phyloP scores from a whole-genome alignment of 2,329 filamentous ascomycete species.

The Mycosphaerella sp. region DNA sequence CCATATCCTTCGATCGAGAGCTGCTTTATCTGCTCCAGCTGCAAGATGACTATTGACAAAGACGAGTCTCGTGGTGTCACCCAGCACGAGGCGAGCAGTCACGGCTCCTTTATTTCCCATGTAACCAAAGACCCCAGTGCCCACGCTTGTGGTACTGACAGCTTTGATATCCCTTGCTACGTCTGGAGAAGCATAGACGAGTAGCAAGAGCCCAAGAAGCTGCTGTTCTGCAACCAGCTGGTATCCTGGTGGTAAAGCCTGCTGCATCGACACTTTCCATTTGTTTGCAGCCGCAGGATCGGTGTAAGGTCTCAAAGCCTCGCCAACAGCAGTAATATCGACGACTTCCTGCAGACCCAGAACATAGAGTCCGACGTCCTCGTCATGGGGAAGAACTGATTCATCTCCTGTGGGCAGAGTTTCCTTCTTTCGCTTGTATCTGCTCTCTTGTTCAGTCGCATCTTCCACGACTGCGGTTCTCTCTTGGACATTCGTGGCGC shows the following conservation, averaged over 20 bases:
- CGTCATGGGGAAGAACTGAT: slow-evolving; percentile 47
- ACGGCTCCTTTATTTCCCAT: slow-evolving; percentile 96
- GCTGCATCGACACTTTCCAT: slow-evolving; percentile 73
- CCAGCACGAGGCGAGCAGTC: slow-evolving; percentile 71
- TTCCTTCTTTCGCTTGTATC: slow-evolving; percentile 38
- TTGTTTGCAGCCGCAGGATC: slow-evolving; percentile 65
- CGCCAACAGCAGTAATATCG: slow-evolving; percentile 71
- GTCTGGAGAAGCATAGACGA: slow-evolving; percentile 78
- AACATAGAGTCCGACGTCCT: slow-evolving; percentile 81
- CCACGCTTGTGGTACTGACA: slow-evolving; percentile 74
- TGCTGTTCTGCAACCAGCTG: slow-evolving; percentile 72
- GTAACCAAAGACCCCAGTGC: slow-evolving; percentile 85
- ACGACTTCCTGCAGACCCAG: slow-evolving; percentile 89
- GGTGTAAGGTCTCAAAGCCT: slow-evolving; percentile 69
- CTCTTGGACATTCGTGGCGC: slow-evolving; percentile 37
- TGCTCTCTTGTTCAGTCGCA: slow-evolving; percentile 44
- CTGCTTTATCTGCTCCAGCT: slow-evolving; percentile 71
- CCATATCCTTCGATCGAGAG: slow-evolving; percentile 82
- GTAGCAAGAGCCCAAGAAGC: slow-evolving; percentile 73
- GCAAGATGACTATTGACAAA: slow-evolving; percentile 91
- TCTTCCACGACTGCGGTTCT: slow-evolving; percentile 34
- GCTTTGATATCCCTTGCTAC: slow-evolving; percentile 69
- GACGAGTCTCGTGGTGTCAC: slow-evolving; percentile 80
- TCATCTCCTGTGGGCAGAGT: slow-evolving; percentile 44
- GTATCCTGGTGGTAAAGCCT: slow-evolving; percentile 71